phyloP scores from a whole-genome alignment of 2,329 filamentous ascomycete genomes.

The Biscogniauxia mediterranea region DNA sequence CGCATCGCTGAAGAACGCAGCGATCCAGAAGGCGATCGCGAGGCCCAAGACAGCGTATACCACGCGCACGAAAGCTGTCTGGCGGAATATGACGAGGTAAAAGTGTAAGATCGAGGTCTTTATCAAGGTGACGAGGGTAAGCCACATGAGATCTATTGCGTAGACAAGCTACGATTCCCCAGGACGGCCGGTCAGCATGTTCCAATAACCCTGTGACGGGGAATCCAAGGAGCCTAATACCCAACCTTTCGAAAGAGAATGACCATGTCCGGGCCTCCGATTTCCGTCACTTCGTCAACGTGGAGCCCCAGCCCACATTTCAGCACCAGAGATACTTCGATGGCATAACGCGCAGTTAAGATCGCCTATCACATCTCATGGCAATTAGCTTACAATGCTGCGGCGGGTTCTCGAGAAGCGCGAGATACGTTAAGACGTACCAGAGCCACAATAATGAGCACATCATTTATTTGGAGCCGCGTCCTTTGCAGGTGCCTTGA shows the following conservation, averaged over 20 bases:
- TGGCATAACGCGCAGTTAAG: slow-evolving; percentile 12
- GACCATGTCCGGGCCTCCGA: slow-evolving; percentile 7
- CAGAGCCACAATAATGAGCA: slow-evolving; percentile 10
- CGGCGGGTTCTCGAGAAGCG: neutral
- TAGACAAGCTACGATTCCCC: slow-evolving; percentile 5
- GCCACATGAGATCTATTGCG: slow-evolving; percentile 11
- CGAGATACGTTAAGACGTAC: slow-evolving; percentile 1
- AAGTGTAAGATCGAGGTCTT: slow-evolving; percentile 22
- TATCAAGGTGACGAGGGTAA: slow-evolving; percentile 9
- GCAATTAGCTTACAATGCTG: neutral
- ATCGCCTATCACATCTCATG: slow-evolving; percentile 1
- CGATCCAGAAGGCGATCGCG: slow-evolving; percentile 8
- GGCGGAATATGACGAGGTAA: slow-evolving; percentile 13
- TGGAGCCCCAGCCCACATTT: slow-evolving; percentile 18
- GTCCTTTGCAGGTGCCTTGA: slow-evolving; percentile 9
- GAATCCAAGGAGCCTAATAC: neutral
- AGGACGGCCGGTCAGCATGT: too few species aligned
- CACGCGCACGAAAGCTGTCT: slow-evolving; percentile 4
- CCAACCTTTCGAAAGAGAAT: slow-evolving; percentile 7
- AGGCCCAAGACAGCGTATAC: slow-evolving; percentile 5
- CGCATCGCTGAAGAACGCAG: slow-evolving; percentile 8
- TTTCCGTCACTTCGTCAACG: slow-evolving; percentile 2
- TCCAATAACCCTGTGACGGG: too few species aligned
- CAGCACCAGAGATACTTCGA: slow-evolving; percentile 12
- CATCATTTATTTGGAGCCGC: slow-evolving; percentile 13